Evolutionary conservation across 306 rosid species (phyloP), one percentile per base, ranked within the genome.

Genomic region (Rosa chinensis): DNA sequence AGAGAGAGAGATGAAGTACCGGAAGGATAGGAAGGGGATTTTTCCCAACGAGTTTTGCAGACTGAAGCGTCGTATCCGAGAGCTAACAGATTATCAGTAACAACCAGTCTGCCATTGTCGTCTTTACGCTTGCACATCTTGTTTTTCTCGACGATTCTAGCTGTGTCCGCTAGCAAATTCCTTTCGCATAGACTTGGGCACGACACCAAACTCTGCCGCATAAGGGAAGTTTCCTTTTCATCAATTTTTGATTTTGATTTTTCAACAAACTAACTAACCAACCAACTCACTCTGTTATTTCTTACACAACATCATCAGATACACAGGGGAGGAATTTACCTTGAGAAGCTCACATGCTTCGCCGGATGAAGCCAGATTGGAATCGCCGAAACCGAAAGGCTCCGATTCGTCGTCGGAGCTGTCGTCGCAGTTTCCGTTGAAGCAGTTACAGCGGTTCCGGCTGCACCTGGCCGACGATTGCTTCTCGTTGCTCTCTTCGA

Each of bases 31-130:
- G 85, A 79, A 47, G 90, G 77, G 0, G 92, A 85, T 79, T 95
- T 95, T 55, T 90, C 94, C 99, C 99, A 95, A 68, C 89, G 95
- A 70, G 98, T 89, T 89, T 89, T 95, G 89, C 97, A 91, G 66
- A 90, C 50, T 4, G 93, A 90, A 37, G 98, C 92, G 82, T 95
- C 95, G 86, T 95, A 95, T 67, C 97, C 99, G 16, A 90, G 89
- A 11, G 89, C 79, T 48, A 78, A 20, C 52, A 95, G 77, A 40
- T 77, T 88, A 6, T 92, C 85, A 1, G 84, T 74, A 32, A 91
- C 86, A 11, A 82, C 78, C 28, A 81, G 47, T 77, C 94, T 79
- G 87, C 91, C 83, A 59, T 76, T 75, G 69, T 72, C 84, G 76
- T 91, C 96, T 83, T 91, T 95, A 44, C 86, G 83, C 78, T 90